Percentiles rank a stretch among this genome's conserved stretches.
These are phyloP conservation scores for Croton setiger DNA, from an alignment of 441 rosid species.

Conservation along the genomic window DNA sequence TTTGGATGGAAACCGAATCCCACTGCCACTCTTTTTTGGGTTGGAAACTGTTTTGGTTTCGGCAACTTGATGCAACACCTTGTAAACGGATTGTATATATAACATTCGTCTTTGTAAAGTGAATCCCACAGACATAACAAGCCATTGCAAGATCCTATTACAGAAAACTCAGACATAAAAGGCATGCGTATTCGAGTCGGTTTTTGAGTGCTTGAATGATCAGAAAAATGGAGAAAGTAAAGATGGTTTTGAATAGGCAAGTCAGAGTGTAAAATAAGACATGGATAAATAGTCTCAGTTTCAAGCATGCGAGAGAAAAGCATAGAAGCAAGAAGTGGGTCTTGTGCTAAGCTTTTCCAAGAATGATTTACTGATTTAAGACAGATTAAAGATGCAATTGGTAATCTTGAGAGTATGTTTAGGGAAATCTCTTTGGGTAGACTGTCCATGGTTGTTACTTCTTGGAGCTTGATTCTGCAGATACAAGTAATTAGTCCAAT, in stretches of 20 bases:
- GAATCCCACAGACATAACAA: constrained; percentile 22
- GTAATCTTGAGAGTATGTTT: constrained; percentile 14
- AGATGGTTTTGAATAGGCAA: constrained; percentile 17
- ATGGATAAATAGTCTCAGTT: constrained; percentile 10
- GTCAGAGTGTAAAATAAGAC: constrained; percentile 20
- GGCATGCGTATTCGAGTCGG: constrained; percentile 17
- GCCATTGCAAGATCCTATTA: constrained; percentile 31
- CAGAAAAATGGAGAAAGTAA: constrained; percentile 10
- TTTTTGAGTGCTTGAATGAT: background rate
- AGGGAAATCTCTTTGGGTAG: constrained; percentile 5
- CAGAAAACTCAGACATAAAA: constrained; percentile 13
- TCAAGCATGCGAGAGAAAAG: constrained; percentile 5
- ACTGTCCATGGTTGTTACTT: background rate
- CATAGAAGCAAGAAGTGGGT: constrained; percentile 12
- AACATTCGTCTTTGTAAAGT: background rate
- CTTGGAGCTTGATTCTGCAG: background rate
- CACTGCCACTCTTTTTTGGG: background rate
- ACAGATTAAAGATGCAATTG: background rate
- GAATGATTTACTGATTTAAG: constrained; percentile 1
- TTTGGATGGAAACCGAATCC: constrained; percentile 22
- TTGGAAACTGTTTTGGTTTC: background rate
- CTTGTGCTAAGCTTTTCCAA: constrained; percentile 10
- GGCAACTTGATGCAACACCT: constrained; percentile 17
- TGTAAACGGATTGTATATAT: constrained; percentile 27
- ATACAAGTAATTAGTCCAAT: too few species aligned